Conservation (phyloP, 129 eudicot genomes). For the Arctium lappa region DNA sequence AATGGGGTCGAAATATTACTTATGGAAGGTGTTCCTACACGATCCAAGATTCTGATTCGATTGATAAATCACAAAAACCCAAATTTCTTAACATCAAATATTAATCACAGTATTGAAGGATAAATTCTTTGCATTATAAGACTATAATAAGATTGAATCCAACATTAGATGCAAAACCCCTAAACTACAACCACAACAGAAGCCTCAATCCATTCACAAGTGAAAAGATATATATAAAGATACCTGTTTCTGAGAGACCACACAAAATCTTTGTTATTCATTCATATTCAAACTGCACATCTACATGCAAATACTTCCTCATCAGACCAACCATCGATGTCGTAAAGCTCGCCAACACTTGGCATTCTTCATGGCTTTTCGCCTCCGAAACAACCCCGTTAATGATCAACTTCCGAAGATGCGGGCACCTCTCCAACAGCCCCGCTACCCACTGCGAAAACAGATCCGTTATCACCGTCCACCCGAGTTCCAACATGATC, state of each 20-base stretch:
- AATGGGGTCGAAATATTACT: no score
- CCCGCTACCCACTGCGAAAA: conserved; percentile 73
- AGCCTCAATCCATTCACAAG: neutral
- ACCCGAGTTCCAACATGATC: conserved; percentile 73
- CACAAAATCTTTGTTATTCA: conserved; percentile 7
- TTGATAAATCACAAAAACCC: neutral
- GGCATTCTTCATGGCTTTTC: conserved; percentile 80
- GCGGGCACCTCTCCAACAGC: conserved; percentile 69
- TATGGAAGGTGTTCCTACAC: no score
- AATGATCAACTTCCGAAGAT: conserved; percentile 60
- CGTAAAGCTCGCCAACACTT: conserved; percentile 62
- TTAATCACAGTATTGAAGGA: neutral
- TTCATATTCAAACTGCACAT: conserved; percentile 74
- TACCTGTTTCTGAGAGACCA: conserved; percentile 7
- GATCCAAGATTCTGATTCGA: no score
- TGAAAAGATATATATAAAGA: neutral
- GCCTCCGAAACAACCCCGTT: conserved; percentile 81
- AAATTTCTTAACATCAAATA: neutral
- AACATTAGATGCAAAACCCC: neutral
- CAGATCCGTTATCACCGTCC: conserved; percentile 66
- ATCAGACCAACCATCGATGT: conserved; percentile 68
- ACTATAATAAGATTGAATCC: neutral
- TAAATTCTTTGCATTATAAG: neutral
- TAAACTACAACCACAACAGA: neutral
- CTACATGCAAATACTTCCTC: conserved; percentile 72